Conservation (phyloP, 2,329 filamentous ascomycete species). For the Raffaelea deltoideospora region DNA sequence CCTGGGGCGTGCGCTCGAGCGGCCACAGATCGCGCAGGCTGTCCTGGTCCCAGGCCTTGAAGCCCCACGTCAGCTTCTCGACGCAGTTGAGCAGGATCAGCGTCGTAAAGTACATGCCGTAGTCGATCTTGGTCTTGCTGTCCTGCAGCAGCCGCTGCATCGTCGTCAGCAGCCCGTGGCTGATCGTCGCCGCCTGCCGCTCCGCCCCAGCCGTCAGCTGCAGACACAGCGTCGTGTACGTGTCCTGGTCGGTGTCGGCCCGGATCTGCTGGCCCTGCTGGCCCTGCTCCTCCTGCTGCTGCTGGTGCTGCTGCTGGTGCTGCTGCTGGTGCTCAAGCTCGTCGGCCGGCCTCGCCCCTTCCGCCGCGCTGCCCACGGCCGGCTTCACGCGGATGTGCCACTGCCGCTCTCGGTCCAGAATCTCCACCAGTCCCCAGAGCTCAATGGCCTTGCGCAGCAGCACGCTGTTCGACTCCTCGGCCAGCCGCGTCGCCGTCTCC, state of each 20-base stretch:
- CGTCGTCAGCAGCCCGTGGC: conserved; percentile 40
- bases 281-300: conserved; percentile 11
- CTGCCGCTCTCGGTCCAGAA: conserved; percentile 47
- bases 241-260: conserved; percentile 37
- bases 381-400: conserved; percentile 41
- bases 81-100: conserved; percentile 50
- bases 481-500: conserved; percentile 30
- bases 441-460: conserved; percentile 43
- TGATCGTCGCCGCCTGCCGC: conserved; percentile 44
- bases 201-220: conserved; percentile 51
- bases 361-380: conserved; percentile 6
- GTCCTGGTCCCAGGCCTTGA: conserved; percentile 52
- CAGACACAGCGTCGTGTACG: conserved; percentile 46
- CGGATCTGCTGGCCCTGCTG: conserved; percentile 32
- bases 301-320: not conserved
- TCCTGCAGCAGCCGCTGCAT: conserved; percentile 48
- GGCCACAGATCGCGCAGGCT: conserved; percentile 46
- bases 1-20: conserved; percentile 38
- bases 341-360: not conserved
- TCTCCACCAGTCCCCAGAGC: conserved; percentile 50
- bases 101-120: conserved; percentile 45
- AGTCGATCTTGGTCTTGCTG: conserved; percentile 42
- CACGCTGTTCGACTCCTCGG: conserved; percentile 33
- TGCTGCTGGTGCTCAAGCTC: not conserved
- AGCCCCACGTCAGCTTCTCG: conserved; percentile 54